A percentile compares a stretch with the other conserved stretches of the same genome.
These are phyloP conservation scores for Talaromyces pinophilus DNA, from an alignment of 2,329 filamentous ascomycete genomes.

Conservation along the genomic window DNA sequence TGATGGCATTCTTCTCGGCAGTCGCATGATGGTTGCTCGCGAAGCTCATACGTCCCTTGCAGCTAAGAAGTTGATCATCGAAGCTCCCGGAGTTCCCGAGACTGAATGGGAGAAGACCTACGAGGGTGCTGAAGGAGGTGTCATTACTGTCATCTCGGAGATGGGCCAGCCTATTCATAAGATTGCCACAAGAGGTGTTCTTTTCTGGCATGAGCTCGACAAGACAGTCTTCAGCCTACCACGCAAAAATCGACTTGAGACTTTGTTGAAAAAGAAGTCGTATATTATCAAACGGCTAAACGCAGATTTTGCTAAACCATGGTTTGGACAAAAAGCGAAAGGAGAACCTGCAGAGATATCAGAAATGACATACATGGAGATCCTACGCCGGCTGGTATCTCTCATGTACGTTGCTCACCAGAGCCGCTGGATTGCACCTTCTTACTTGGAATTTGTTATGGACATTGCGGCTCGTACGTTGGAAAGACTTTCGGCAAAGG, in stretches of 20 bases:
- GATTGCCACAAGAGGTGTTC: slow-evolving; percentile 41
- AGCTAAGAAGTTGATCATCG: slow-evolving; percentile 86
- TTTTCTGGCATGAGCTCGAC: slow-evolving; percentile 44
- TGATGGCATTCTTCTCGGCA: slow-evolving; percentile 86
- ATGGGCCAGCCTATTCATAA: slow-evolving; percentile 47
- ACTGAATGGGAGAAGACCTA: slow-evolving; percentile 89
- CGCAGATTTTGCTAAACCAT: slow-evolving; percentile 93
- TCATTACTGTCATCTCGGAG: slow-evolving; percentile 75
- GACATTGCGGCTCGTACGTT: slow-evolving; percentile 96
- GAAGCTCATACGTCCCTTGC: slow-evolving; percentile 84
- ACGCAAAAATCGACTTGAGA: slow-evolving; percentile 59
- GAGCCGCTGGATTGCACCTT: slow-evolving; percentile 75
- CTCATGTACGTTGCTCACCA: slow-evolving; percentile 83
- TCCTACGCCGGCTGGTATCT: slow-evolving; percentile 81
- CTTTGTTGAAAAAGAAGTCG: slow-evolving; percentile 53
- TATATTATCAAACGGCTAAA: slow-evolving; percentile 85
- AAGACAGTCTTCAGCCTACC: slow-evolving; percentile 27
- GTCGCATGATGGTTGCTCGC: slow-evolving; percentile 91
- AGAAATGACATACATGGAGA: slow-evolving; percentile 92
- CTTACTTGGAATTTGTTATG: slow-evolving; percentile 77
- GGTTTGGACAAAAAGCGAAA: slow-evolving; percentile 83
- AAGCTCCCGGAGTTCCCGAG: slow-evolving; percentile 79
- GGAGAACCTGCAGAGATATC: slow-evolving; percentile 83
- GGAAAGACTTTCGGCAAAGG: slow-evolving; percentile 51
- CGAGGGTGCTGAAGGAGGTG: slow-evolving; percentile 83